Base-by-base conservation (phyloP, 352 stramenopile genomes). In the Hyaloperonospora brassicae region DNA sequence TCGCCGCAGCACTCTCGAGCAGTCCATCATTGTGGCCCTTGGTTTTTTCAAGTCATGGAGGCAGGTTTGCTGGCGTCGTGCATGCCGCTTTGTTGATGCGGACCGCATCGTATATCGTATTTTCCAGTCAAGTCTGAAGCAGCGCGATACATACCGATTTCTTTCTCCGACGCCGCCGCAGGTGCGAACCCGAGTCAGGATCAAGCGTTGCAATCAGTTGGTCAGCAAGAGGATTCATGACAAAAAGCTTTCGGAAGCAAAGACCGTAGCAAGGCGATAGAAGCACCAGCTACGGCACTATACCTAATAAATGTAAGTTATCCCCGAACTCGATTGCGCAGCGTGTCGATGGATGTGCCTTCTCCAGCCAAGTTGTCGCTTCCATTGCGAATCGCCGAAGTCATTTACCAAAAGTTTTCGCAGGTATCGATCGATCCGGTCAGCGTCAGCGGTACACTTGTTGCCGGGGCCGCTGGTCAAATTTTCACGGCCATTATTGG, bases 271-370 rank as follows among this genome's bases (percentile, higher is more conserved):
- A 49, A 71, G 50, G 50, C 44, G 59, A 68, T 59, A 68, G 59
- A 68, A 68, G 59, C 55, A 52, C 39, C 43, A 47, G 48, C 54
- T 62, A 62, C 48, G 40, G 59, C 31, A 40, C 17, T 22, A 48
- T 57, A 31, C 24, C 21, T 50, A 64, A 66, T 68, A 46, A 72
- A 68, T 66, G 64, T 72, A 72, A 72, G 59, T 67, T 71, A 71
- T 64, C 38, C 39, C 27, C 27, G 27, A 9, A 34, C 27, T 8
- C 27, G 4, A 8, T 34, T 17, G 17, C 17, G 17, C 27, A 4
- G 8, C 27, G 8, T 34, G 27, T 4, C 27, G 27, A 34, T 34
- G 4, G 4, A 34, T 34, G 27, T 34, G 27, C 27, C 8, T 34
- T 34, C 27, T 4, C 8, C 27, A 34, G 27, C 27, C 8, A 8